Conservation (phyloP, 768 basidiomycete species). For the Kwoniella shandongensis region DNA sequence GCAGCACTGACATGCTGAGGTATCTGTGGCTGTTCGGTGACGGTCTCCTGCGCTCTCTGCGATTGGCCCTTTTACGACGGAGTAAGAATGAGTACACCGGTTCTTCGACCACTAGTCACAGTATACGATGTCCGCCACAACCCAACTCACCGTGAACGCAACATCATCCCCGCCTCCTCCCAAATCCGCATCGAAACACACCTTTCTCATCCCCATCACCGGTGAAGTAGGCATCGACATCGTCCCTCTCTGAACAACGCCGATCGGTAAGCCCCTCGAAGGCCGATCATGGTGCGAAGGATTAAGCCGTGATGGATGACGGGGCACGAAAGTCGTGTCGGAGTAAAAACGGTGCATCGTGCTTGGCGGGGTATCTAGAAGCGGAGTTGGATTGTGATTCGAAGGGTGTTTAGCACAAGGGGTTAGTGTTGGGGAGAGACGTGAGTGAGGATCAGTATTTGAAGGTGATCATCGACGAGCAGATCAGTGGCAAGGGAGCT, state of each 20-base stretch:
- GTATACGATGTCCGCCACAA: no score
- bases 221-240: constrained; percentile 40
- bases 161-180: no score
- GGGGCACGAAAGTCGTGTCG: constrained; percentile 16
- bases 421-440: not conserved
- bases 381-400: not conserved
- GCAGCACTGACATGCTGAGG: not conserved
- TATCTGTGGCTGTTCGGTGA: not conserved
- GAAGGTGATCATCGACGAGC: not conserved
- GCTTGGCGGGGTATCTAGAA: not conserved
- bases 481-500: not conserved
- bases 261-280: constrained; percentile 8
- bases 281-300: constrained; percentile 2
- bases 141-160: no score
- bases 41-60: not conserved
- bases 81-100: not conserved
- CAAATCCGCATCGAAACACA: not conserved
- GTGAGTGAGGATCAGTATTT: constrained; percentile 2
- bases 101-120: no score
- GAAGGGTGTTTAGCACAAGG: not conserved
- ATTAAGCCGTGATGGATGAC: constrained; percentile 14
- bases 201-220: not conserved
- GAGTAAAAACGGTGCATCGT: constrained; percentile 23
- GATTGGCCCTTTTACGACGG: not conserved
- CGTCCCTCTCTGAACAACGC: constrained; percentile 25